A percentile compares a stretch with the other conserved stretches of the same genome.
phyloP scores from a whole-genome alignment of 192 early-diverging fungal genomes.

The Backusella tarrabulga region DNA sequence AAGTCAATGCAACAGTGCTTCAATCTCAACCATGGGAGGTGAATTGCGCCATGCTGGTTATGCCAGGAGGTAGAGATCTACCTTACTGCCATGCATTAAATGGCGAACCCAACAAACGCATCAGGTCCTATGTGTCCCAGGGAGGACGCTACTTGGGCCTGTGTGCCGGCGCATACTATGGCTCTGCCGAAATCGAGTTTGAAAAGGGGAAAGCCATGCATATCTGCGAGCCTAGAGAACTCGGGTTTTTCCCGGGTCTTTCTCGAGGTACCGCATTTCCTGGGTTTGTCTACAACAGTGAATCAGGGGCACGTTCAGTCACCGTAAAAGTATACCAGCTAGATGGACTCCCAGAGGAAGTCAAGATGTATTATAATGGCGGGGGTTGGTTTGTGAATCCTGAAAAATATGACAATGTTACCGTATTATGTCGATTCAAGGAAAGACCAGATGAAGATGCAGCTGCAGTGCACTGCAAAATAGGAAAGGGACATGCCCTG shows the following conservation, averaged over 20 bases:
- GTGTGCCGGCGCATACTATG: constrained; percentile 91
- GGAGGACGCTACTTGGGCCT: constrained; percentile 92
- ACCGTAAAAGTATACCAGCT: constrained; percentile 40
- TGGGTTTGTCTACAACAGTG: constrained; percentile 85
- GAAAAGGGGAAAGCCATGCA: constrained; percentile 63
- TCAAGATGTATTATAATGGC: constrained; percentile 68
- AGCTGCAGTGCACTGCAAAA: constrained; percentile 66
- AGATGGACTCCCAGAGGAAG: neutral
- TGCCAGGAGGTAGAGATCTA: constrained; percentile 88
- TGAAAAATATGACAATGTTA: constrained; percentile 25
- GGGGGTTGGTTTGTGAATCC: constrained; percentile 66
- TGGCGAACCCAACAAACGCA: constrained; percentile 57
- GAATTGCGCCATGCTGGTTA: constrained; percentile 78
- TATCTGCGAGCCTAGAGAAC: constrained; percentile 71
- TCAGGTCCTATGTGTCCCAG: constrained; percentile 59
- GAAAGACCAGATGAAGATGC: constrained; percentile 36
- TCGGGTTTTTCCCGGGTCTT: constrained; percentile 68
- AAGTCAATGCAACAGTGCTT: constrained; percentile 74
- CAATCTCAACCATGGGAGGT: constrained; percentile 83
- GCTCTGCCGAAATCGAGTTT: constrained; percentile 70
- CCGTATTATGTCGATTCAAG: constrained; percentile 42
- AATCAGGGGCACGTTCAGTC: constrained; percentile 69
- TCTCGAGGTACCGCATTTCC: constrained; percentile 74
- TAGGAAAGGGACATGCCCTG: constrained; percentile 69
- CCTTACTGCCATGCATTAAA: constrained; percentile 77